Evolutionary conservation across 805 yeast genomes (phyloP).

Genomic region (Cyberlindnera xishuangbannaensis): DNA sequence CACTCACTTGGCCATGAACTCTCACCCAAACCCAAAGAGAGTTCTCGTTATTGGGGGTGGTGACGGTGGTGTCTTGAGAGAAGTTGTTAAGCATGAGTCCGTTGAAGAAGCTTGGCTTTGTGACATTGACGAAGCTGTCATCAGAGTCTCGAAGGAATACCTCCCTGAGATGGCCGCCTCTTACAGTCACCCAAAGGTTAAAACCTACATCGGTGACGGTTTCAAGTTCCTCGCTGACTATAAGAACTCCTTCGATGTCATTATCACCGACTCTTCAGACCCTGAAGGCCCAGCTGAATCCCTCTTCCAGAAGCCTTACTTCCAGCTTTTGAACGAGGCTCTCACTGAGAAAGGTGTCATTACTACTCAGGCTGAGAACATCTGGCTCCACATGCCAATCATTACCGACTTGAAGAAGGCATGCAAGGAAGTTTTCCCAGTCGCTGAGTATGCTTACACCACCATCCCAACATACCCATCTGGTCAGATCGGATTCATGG

Average conservation of each 20-base stretch:
- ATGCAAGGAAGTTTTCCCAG: conserved; percentile 82
- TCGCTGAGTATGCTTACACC: conserved; percentile 85
- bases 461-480: conserved; percentile 96
- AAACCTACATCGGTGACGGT: conserved; percentile 94
- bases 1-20: conserved; percentile 84
- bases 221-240: conserved; percentile 85
- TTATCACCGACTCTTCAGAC: conserved; percentile 95
- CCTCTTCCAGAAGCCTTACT: conserved; percentile 88
- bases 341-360: conserved; percentile 90
- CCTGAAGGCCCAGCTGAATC: conserved; percentile 98
- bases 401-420: conserved; percentile 77
- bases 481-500: conserved; percentile 98
- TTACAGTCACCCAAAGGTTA: conserved; percentile 82
- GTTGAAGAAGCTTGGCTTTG: conserved; percentile 88
- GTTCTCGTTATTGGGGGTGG: conserved; percentile 98
- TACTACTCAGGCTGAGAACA: conserved; percentile 89
- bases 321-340: conserved; percentile 78
- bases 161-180: conserved; percentile 85
- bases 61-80: conserved; percentile 97
- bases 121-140: conserved; percentile 94
- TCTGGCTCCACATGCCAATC: conserved; percentile 86
- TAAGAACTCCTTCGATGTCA: conserved; percentile 86
- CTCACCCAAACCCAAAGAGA: conserved; percentile 90
- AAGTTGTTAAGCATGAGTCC: conserved; percentile 79
- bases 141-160: conserved; percentile 77